These are phyloP conservation scores for Ganoderma sinense DNA, from an alignment of 1,284 basidiomycete genomes.

Conservation along the genomic window DNA sequence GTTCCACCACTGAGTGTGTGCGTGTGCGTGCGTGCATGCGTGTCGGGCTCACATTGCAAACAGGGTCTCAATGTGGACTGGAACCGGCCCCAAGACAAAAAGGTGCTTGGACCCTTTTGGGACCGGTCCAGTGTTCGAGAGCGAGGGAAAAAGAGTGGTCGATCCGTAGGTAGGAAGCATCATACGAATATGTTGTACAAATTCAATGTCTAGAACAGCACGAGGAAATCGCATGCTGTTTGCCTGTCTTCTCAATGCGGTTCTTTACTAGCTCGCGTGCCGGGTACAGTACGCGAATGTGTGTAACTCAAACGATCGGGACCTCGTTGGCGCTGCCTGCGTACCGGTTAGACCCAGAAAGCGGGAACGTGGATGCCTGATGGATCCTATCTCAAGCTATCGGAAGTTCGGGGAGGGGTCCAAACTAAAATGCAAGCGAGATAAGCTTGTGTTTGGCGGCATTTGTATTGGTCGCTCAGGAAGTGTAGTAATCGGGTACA, in stretches of 20 bases:
- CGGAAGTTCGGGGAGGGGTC: background rate
- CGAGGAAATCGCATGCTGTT: background rate
- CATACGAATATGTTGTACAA: background rate
- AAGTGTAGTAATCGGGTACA: background rate
- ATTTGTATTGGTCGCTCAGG: background rate
- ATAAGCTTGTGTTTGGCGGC: background rate
- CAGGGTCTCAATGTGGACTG: background rate
- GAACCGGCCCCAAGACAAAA: background rate
- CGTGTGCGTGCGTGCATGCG: background rate
- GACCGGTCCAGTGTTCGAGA: background rate
- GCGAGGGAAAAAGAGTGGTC: background rate
- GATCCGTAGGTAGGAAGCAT: background rate
- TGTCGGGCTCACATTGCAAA: background rate
- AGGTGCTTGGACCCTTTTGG: background rate
- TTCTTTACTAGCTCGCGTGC: background rate
- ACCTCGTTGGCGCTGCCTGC: background rate
- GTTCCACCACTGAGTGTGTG: slow-evolving; percentile 75
- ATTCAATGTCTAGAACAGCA: background rate
- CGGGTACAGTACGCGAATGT: background rate
- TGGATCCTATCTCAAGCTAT: background rate
- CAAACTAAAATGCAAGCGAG: background rate
- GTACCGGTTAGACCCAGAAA: background rate
- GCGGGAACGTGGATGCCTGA: background rate
- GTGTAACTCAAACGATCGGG: background rate
- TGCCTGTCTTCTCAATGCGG: background rate